A percentile compares a stretch with the other conserved stretches of the same genome.
Conservation (phyloP, 345 rosid species). For the Kandelia obovata region DNA sequence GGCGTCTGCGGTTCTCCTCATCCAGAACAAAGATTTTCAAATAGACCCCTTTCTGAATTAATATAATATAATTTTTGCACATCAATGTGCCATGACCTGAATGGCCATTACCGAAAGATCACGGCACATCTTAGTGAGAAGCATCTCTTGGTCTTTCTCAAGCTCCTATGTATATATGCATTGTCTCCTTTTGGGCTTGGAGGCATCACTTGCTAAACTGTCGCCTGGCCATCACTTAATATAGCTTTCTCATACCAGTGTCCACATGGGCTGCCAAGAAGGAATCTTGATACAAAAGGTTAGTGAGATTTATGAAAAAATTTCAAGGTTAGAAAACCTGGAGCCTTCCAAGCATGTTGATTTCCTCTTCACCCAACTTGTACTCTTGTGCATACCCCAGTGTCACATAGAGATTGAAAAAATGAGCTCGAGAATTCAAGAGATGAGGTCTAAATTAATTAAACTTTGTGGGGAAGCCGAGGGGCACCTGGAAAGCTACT, state of each 20-base stretch:
- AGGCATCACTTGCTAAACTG: neutral
- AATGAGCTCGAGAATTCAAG: conserved; percentile 8
- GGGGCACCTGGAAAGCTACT: conserved; percentile 23
- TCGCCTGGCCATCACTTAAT: neutral
- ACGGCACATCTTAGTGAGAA: neutral
- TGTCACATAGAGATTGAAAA: conserved; percentile 15
- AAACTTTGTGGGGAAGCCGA: conserved; percentile 21
- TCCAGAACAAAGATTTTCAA: neutral
- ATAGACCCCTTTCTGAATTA: neutral
- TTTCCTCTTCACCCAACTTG: conserved; percentile 23
- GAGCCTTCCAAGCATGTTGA: conserved; percentile 19
- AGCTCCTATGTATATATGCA: neutral
- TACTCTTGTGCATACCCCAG: conserved; percentile 8
- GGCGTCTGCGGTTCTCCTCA: neutral
- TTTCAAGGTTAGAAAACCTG: conserved; percentile 9
- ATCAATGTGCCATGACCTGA: neutral
- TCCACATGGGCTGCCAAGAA: conserved; percentile 14
- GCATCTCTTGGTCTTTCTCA: neutral
- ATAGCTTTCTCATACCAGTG: neutral
- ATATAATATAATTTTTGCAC: neutral
- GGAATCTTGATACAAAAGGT: conserved; percentile 11
- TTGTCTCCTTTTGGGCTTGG: neutral
- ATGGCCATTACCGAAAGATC: neutral
- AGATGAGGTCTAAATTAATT: conserved; percentile 20
- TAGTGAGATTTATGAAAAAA: conserved; percentile 16